phyloP scores from a whole-genome alignment of 352 stramenopile genomes.

The Phytophthora syringae region DNA sequence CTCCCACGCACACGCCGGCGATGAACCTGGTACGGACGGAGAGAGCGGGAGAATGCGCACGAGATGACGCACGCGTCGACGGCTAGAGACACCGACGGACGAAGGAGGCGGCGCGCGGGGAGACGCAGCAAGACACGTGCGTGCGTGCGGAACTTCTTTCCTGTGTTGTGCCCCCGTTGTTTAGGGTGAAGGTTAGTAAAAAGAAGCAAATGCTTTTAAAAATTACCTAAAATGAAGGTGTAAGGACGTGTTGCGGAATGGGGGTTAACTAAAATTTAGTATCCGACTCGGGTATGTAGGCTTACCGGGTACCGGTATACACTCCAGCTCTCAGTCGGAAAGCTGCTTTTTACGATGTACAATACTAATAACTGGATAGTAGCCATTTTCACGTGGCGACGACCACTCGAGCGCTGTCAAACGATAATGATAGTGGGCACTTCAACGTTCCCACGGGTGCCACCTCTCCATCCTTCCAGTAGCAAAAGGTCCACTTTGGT shows the following conservation, averaged over 20 bases:
- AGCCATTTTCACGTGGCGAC: not conserved
- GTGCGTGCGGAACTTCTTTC: not conserved
- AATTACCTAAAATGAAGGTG: too few species aligned
- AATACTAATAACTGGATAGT: too few species aligned
- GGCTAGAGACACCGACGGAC: constrained; percentile 7
- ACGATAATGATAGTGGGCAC: too few species aligned
- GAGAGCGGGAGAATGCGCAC: constrained; percentile 11
- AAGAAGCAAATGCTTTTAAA: too few species aligned
- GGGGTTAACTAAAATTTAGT: too few species aligned
- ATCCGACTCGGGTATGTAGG: too few species aligned
- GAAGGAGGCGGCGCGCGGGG: constrained; percentile 6
- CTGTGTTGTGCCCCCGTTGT: not conserved
- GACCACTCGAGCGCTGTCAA: not conserved
- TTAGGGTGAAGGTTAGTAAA: too few species aligned
- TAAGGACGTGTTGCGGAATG: too few species aligned
- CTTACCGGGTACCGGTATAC: too few species aligned
- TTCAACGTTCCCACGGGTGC: not conserved
- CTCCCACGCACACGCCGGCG: not conserved
- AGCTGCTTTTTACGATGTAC: too few species aligned
- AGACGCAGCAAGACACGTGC: not conserved
- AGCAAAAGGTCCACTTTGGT: not conserved
- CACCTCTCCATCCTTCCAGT: not conserved
- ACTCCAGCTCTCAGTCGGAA: too few species aligned
- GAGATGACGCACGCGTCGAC: not conserved
- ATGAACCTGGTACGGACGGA: constrained; percentile 2